A percentile compares a stretch with the other conserved stretches of the same genome.
Conservation (phyloP, 345 rosid species). For the Dimocarpus longan region DNA sequence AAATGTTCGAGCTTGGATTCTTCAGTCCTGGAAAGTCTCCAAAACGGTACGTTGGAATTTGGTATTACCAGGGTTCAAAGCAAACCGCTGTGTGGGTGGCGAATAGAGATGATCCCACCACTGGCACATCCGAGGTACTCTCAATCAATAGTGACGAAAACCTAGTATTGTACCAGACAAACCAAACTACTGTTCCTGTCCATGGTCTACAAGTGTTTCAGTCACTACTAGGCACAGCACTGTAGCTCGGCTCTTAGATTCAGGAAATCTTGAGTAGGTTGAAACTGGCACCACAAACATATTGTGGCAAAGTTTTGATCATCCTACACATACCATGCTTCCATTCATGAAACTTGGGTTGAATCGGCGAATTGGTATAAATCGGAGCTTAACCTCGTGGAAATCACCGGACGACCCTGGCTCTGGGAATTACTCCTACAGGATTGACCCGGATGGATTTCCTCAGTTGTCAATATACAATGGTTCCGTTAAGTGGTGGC, state of each 20-base stretch:
- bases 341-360: conserved; percentile 71
- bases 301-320: conserved; percentile 75
- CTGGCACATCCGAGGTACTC: conserved; percentile 44
- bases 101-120: conserved; percentile 58
- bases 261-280: conserved; percentile 63
- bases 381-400: conserved; percentile 55
- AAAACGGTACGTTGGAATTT: conserved; percentile 66
- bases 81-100: conserved; percentile 80
- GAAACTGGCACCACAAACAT: conserved; percentile 26
- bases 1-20: conserved; percentile 61
- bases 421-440: conserved; percentile 42
- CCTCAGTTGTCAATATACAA: conserved; percentile 53
- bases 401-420: conserved; percentile 52
- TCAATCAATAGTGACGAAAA: conserved; percentile 45
- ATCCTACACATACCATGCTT: conserved; percentile 61
- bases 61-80: conserved; percentile 57
- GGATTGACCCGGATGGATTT: conserved; percentile 44
- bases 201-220: conserved; percentile 58
- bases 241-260: conserved; percentile 52
- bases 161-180: conserved; percentile 32
- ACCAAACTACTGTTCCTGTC: conserved; percentile 33
- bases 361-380: conserved; percentile 34
- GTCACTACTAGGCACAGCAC: conserved; percentile 20
- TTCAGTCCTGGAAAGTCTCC: conserved; percentile 52
- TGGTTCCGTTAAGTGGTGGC: conserved; percentile 41